phyloP scores from a whole-genome alignment of 495 filamentous ascomycete genomes.

The Evansstolkia leycettana region DNA sequence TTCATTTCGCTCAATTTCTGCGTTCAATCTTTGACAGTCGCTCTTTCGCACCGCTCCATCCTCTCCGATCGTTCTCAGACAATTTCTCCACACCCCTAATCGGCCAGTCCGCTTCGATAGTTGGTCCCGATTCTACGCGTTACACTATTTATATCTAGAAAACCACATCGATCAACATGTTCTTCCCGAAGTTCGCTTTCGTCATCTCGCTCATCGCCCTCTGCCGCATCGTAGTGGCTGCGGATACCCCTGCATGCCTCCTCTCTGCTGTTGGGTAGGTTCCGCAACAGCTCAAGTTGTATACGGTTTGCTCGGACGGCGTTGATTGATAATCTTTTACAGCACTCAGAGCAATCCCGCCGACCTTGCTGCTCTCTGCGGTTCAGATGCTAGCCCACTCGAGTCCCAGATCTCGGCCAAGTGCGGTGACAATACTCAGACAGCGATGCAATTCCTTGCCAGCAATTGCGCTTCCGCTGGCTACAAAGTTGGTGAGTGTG shows the following conservation, averaged over 20 bases:
- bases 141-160: constrained; percentile 2
- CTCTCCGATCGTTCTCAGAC: constrained; percentile 13
- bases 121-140: no score
- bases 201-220: constrained; percentile 22
- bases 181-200: constrained; percentile 25
- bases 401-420: constrained; percentile 16
- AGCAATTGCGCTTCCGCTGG: constrained; percentile 19
- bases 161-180: constrained; percentile 15
- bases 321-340: constrained; percentile 10
- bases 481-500: constrained; percentile 24
- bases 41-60: not conserved
- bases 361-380: constrained; percentile 19
- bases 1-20: no score
- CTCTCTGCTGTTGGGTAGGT: constrained; percentile 26
- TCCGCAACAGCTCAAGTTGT: not conserved
- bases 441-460: constrained; percentile 20
- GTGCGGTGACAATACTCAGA: constrained; percentile 16
- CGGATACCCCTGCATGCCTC: constrained; percentile 21
- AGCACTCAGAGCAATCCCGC: constrained; percentile 15
- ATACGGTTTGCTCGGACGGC: not conserved
- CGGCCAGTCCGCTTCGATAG: not conserved
- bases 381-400: constrained; percentile 14
- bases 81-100: constrained; percentile 4
- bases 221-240: constrained; percentile 19
- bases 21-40: not conserved